Evolutionary conservation across 805 yeast genomes (phyloP).

Genomic region (Komagataella mondaviorum): DNA sequence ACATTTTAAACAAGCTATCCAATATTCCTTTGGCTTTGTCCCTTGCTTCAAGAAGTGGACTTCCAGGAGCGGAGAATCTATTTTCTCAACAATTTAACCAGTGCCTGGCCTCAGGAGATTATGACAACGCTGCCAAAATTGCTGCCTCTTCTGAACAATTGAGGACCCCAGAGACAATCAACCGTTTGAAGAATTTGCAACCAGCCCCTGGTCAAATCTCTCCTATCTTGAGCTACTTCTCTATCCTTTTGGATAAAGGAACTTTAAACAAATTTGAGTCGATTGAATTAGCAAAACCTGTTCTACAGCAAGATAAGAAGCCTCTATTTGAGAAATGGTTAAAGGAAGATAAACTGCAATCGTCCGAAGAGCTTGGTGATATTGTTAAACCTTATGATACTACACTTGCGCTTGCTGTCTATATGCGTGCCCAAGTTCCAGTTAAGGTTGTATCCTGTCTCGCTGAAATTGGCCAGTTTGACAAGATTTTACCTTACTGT

Average conservation of each 20-base stretch:
- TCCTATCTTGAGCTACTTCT: constrained; percentile 86
- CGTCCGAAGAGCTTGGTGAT: constrained; percentile 97
- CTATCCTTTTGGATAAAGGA: constrained; percentile 85
- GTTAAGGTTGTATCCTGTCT: constrained; percentile 82
- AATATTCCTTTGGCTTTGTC: constrained; percentile 80
- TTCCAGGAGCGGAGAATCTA: constrained; percentile 92
- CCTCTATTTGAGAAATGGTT: constrained; percentile 93
- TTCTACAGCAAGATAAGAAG: constrained; percentile 87
- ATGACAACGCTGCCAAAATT: constrained; percentile 85
- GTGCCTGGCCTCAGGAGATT: constrained; percentile 73
- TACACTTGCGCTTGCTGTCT: constrained; percentile 81
- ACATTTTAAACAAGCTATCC: constrained; percentile 73
- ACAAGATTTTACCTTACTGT: constrained; percentile 88
- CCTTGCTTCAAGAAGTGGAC: constrained; percentile 88
- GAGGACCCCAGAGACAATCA: constrained; percentile 89
- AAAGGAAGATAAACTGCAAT: constrained; percentile 85
- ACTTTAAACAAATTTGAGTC: constrained; percentile 87
- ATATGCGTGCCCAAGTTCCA: constrained; percentile 70
- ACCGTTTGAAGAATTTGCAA: constrained; percentile 80
- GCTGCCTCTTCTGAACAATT: constrained; percentile 91
- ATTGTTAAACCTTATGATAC: constrained; percentile 80
- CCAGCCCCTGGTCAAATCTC: constrained; percentile 92
- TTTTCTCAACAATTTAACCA: constrained; percentile 87
- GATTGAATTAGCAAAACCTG: constrained; percentile 89
- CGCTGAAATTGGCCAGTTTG: constrained; percentile 95